Evolutionary conservation across 768 basidiomycete genomes (phyloP), one percentile per base, ranked within the genome.

Genomic region (Exidia glandulosa): DNA sequence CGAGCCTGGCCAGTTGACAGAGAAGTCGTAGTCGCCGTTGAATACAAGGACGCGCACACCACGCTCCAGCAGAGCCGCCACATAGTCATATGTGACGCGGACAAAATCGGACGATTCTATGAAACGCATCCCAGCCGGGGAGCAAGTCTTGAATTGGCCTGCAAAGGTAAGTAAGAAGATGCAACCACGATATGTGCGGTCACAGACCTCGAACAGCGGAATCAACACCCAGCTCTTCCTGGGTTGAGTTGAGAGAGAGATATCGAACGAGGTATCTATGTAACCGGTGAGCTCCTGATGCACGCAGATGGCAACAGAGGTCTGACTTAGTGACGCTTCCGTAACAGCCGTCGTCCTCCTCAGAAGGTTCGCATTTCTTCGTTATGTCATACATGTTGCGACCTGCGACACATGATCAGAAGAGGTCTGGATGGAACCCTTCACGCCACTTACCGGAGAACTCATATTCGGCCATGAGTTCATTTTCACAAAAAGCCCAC

Each of bases 11-110:
- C 58, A 59, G 37, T 59, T 57, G 30, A 37, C 37, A 33, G 32
- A 16, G 27, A 45, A 29, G 58, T 59, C 58, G 41, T 59, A 32
- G 33, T 32, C 25, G 23, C 58, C 58, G 41, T 27, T 37, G 58
- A 50, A 59, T 9, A 59, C 47, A 0, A 59, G 58, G n/a, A 59
- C 58, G 47, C 58, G 58, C 10, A 59, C 27, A 23, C 58, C 58
- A 25, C 58, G 58, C 27, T 59, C 58, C 19, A 59, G 45, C 45
- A 59, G 47, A 12, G n/a, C 47, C 23, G 37, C 58, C 19, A 48
- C 34, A 27, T 55, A 27, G 16, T 14, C 36, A n/a, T 32, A 19
- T 16, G 54, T 5, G 32, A 19, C 23, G 41, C 19, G 41, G 12
- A 45, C 19, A 6, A 45, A 6, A 23, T 45, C 41, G 12, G 7